Evolutionary conservation across 805 yeast species (phyloP).

Genomic region (Clavispora vitiphila): DNA sequence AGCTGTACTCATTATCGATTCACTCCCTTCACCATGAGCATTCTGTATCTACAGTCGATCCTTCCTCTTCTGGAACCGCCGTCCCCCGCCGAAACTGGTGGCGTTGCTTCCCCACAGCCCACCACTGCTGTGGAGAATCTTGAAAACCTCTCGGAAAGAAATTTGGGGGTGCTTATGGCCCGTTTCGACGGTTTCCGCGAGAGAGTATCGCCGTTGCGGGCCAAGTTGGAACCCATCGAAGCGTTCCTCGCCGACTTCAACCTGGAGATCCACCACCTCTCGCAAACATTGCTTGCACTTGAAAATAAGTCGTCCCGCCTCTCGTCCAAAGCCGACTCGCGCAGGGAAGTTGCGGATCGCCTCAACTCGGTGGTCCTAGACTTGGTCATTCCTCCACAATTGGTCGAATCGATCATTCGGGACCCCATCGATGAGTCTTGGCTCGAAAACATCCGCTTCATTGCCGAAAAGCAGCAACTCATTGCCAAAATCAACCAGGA

Average conservation of each 20-base stretch:
- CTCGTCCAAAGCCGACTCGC: slow-evolving; percentile 23
- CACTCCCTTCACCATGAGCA: slow-evolving; percentile 11
- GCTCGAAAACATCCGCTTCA: slow-evolving; percentile 59
- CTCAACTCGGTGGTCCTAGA: slow-evolving; percentile 76
- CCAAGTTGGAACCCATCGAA: slow-evolving; percentile 46
- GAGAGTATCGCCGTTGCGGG: slow-evolving; percentile 8
- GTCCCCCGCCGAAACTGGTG: too few species aligned
- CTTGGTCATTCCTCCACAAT: slow-evolving; percentile 67
- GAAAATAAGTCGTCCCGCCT: slow-evolving; percentile 32
- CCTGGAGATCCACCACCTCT: slow-evolving; percentile 35
- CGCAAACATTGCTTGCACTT: slow-evolving; percentile 27
- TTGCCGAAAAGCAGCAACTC: slow-evolving; percentile 56
- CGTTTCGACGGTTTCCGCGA: slow-evolving; percentile 11
- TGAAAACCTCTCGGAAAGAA: slow-evolving; percentile 11
- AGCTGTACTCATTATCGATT: too few species aligned
- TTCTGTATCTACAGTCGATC: slow-evolving; percentile 12
- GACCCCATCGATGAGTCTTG: slow-evolving; percentile 58
- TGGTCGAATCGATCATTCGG: slow-evolving; percentile 51
- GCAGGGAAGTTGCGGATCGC: slow-evolving; percentile 28
- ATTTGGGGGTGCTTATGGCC: slow-evolving; percentile 13
- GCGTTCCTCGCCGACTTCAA: slow-evolving; percentile 53
- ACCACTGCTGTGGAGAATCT: background rate
- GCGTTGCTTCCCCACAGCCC: too few species aligned
- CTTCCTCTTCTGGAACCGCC: slow-evolving; percentile 8
- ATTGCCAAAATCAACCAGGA: slow-evolving; percentile 21